These are phyloP conservation scores for Phytopythium ostracodes DNA, from an alignment of 352 stramenopile species.

Conservation along the genomic window DNA sequence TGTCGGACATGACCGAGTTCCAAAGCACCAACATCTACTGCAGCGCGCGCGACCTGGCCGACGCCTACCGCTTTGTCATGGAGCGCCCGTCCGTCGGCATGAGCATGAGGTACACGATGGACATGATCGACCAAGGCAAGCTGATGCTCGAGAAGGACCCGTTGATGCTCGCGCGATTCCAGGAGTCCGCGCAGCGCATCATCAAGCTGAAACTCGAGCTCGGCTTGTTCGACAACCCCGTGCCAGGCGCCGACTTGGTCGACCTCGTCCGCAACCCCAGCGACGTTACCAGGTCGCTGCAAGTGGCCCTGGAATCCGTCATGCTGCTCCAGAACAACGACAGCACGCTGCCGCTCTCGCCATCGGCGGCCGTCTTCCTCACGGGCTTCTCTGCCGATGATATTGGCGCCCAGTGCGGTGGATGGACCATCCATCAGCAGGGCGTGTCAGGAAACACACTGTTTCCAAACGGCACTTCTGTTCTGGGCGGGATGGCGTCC, in stretches of 20 bases:
- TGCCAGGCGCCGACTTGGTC: conserved; percentile 44
- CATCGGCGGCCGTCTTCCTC: conserved; percentile 32
- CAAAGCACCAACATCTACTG: conserved; percentile 58
- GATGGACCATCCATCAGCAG: conserved; percentile 81
- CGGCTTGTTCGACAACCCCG: conserved; percentile 58
- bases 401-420: conserved; percentile 47
- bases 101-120: conserved; percentile 67
- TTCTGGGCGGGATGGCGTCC: conserved; percentile 49
- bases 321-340: conserved; percentile 71
- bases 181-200: conserved; percentile 53
- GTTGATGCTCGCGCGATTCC: conserved; percentile 38
- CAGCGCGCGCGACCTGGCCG: conserved; percentile 15
- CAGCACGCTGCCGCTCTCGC: conserved; percentile 23
- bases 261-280: conserved; percentile 33
- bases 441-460: conserved; percentile 63
- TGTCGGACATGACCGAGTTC: conserved; percentile 88
- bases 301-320: conserved; percentile 67
- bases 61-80: conserved; percentile 50
- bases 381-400: conserved; percentile 41
- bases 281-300: conserved; percentile 44
- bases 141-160: conserved; percentile 31
- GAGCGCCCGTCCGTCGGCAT: conserved; percentile 76
- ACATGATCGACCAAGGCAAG: conserved; percentile 47
- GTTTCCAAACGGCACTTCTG: conserved; percentile 50
- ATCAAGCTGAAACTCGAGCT: conserved; percentile 68